A percentile compares a stretch with the other conserved stretches of the same genome.
Conservation (phyloP, 169 alveolate genomes). For the Plasmodium cynomolgi region DNA sequence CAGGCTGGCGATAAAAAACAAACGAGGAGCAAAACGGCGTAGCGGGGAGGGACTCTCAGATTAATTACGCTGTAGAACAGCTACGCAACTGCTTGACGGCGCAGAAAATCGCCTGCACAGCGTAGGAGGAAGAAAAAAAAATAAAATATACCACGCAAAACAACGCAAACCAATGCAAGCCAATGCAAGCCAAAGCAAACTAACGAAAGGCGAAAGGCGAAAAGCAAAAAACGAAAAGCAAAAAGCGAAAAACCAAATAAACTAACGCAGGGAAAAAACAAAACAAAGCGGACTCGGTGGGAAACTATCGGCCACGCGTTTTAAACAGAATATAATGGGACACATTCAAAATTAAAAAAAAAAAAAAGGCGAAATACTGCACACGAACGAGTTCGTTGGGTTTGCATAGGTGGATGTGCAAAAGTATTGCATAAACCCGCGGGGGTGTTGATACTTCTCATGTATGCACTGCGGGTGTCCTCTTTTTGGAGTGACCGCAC, state of each 20-base stretch:
- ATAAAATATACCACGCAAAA: background rate
- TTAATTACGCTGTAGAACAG: background rate
- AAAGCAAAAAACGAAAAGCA: too few relatives aligned
- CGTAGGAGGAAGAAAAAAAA: background rate
- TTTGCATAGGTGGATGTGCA: background rate
- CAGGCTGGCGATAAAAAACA: background rate
- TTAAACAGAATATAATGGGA: background rate
- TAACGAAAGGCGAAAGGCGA: background rate
- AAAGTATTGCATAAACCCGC: background rate
- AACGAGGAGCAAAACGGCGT: background rate
- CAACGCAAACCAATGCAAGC: background rate
- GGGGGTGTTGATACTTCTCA: background rate
- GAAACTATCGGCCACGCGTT: background rate
- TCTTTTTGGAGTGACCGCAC: background rate
- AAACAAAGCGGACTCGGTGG: background rate
- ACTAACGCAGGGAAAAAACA: background rate
- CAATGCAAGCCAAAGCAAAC: background rate
- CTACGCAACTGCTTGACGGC: background rate
- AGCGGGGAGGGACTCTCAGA: background rate
- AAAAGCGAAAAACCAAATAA: background rate
- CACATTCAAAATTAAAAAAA: background rate
- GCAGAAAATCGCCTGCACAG: background rate
- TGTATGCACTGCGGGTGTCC: background rate
- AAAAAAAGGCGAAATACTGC: background rate
- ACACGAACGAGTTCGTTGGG: background rate